Evolutionary conservation across 179 eudicot genomes (phyloP).

Genomic region (Amaranthus tricolor): DNA sequence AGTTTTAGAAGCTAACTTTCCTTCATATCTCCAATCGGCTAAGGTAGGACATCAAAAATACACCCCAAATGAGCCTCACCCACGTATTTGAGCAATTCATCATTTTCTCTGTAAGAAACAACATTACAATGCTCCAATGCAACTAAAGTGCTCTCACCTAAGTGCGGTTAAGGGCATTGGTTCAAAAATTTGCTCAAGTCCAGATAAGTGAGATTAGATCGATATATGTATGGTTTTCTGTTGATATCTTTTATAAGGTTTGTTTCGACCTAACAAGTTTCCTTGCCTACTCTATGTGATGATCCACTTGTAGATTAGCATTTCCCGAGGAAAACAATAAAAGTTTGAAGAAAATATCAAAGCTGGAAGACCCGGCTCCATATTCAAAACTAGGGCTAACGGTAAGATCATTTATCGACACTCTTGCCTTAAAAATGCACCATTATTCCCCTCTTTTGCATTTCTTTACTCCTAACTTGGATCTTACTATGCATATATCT

Average conservation of each 20-base stretch:
- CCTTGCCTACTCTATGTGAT: constrained; percentile 6
- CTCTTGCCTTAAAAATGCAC: background rate
- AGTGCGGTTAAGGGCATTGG: too few species aligned
- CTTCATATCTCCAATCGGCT: background rate
- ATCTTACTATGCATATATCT: constrained; percentile 9
- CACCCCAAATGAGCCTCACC: background rate
- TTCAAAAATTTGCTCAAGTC: too few species aligned
- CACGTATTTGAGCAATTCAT: background rate
- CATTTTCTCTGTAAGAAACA: too few species aligned
- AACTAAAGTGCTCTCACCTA: too few species aligned
- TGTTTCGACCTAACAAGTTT: background rate
- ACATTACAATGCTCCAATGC: too few species aligned
- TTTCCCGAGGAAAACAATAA: constrained; percentile 83
- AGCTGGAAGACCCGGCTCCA: constrained; percentile 71
- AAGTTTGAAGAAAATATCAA: constrained; percentile 82
- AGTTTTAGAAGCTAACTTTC: background rate
- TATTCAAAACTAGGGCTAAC: constrained; percentile 68
- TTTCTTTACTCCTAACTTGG: background rate
- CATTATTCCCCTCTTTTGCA: background rate
- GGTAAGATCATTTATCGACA: constrained; percentile 40
- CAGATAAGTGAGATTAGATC: too few species aligned
- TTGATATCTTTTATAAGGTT: background rate
- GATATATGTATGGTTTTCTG: too few species aligned
- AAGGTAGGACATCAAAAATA: background rate
- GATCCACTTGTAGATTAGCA: constrained; percentile 51